These are phyloP conservation scores for Cladosporium cucumerinum DNA, from an alignment of 2,329 filamentous ascomycete species.

Conservation along the genomic window DNA sequence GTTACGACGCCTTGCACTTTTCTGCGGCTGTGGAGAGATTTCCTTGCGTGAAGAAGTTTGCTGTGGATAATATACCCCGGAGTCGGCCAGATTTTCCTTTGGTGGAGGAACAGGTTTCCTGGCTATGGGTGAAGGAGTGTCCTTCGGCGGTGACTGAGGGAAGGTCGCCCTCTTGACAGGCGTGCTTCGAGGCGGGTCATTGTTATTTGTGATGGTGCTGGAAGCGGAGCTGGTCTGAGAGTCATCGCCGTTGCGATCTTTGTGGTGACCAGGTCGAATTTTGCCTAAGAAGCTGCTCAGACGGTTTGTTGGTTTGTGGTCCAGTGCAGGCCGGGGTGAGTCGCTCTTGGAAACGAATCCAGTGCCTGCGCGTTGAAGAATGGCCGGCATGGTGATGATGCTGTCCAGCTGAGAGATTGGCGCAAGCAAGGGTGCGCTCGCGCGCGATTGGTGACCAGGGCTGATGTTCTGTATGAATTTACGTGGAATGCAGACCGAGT, in stretches of 20 bases:
- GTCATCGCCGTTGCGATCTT: constrained; percentile 12
- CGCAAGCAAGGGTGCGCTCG: constrained; percentile 1
- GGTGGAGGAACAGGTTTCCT: constrained; percentile 9
- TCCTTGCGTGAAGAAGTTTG: not conserved
- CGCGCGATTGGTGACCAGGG: not conserved
- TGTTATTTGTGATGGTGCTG: not conserved
- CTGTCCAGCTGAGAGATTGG: not conserved
- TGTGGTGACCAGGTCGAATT: constrained; percentile 4
- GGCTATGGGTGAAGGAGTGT: not conserved
- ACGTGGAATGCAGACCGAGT: not conserved
- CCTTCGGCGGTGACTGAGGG: not conserved
- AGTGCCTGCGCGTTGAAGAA: constrained; percentile 12
- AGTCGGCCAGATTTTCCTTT: constrained; percentile 5
- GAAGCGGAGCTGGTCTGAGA: constrained; percentile 12
- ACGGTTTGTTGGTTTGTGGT: constrained; percentile 2
- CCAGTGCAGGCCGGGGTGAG: constrained; percentile 1
- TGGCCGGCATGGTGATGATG: constrained; percentile 5
- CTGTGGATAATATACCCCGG: not conserved
- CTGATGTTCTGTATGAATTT: constrained; percentile 6
- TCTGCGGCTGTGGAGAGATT: not conserved
- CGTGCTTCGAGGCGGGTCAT: constrained; percentile 9
- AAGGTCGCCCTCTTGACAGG: constrained; percentile 6
- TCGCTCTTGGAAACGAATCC: constrained; percentile 6
- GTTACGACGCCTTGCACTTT: constrained; percentile 13
- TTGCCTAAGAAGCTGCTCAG: constrained; percentile 1